Evolutionary conservation across 306 rosid genomes (phyloP), one percentile per base, ranked within the genome.

Genomic region (Lathyrus sativus): DNA sequence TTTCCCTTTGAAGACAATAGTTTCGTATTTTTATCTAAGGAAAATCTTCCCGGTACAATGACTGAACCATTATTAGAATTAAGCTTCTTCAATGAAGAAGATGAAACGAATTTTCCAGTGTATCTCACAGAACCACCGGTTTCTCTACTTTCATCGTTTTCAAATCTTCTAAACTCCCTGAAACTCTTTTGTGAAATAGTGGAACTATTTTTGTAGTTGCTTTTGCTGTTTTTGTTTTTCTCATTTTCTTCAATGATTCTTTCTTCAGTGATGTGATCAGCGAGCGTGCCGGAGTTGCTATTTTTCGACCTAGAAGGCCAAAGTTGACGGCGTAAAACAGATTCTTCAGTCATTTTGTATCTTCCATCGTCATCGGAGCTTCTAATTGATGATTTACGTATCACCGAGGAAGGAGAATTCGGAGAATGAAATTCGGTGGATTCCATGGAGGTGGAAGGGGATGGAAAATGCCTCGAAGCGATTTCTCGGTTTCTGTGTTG

Each of bases 261-360:
- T 7, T 90, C 96, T 9, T 80, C 77, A 19, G 85, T 85, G 33
- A 93, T 81, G 68, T 86, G 93, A 67, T 85, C 87, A 5, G 87
- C 96, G 4, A 90, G 85, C 26, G 93, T 86, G 13, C 72, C 84
- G 4, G 68, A 12, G 75, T 44, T 13, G 71, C 35, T 84, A 28
- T 64, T 75, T 71, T 78, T 75, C 17, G 74, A 17, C 4, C 87
- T 62, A 38, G 96, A 85, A 46, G 97, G 98, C 95, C 90, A 88
- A 6, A 90, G 87, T 31, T 82, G 79, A 11, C 80, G 84, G 14
- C 84, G 83, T 24, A 74, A 24, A 54, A 68, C 42, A 6, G 84
- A 38, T 2, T 81, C 91, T 0, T 89, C 91, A 7, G 75, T 53
- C 54, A 51, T 65, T 22, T 60, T 54, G 57, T 76, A 45, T 28